Evolutionary conservation across 805 yeast genomes (phyloP), one percentile per base, ranked within the genome.

Genomic region (Candida taoyuanica): DNA sequence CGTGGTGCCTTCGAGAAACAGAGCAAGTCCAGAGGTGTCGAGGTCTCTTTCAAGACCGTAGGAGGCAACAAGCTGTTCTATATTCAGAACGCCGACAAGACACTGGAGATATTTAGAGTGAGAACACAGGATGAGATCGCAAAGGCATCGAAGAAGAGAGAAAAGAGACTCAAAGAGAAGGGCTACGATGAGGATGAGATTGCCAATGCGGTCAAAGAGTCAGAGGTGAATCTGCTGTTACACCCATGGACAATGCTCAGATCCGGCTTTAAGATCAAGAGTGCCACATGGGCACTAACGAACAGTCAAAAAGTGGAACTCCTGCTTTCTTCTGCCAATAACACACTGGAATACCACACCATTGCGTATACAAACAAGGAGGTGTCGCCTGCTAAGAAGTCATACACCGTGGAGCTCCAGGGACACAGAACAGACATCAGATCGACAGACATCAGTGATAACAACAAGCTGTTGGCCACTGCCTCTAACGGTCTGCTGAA

Each of bases 361-460:
- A 60, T 85, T 15, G 81, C 85, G 6, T 85, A 81, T 37, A 68
- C 70, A 26, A 62, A 64, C 26, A 73, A 73, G 44, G 81, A 81
- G 43, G 69, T 71, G 26, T 63, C 71, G 0, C 52, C 65, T 4
- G 61, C 79, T 1, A 62, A 58, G 3, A 78, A 73, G 47, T 63
- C 69, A 31, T 74, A 74, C 50, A 61, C 79, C 3, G 68, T 93
- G 17, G 96, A 88, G 34, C 61, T 78, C 29, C 72, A 75, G 37
- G 99, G 98, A 16, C 97, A 89, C 60, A 76, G 97, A 57, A 78
- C 87, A 3, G 99, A 93, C 60, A 72, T 91, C 19, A 73, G 98
- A 52, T 73, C 95, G 5, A 66, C 86, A 55, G 89, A 87, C 49
- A 69, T 93, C 25, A 83, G 95, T 40, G 76, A 78, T 38, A 96